Conservation (phyloP, 2,329 filamentous ascomycete species). For the Cercospora citrullina region DNA sequence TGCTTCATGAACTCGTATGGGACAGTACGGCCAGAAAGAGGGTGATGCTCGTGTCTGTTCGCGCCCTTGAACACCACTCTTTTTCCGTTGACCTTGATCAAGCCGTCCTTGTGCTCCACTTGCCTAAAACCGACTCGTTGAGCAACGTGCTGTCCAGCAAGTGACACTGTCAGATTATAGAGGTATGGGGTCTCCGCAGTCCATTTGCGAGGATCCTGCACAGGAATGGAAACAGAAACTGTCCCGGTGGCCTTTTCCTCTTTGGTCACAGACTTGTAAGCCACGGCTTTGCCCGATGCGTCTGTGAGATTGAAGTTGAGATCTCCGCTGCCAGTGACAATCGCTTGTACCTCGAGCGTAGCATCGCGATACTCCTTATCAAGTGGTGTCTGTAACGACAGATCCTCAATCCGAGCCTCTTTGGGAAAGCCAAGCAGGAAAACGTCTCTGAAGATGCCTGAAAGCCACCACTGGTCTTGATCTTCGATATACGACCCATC, state of each 20-base stretch:
- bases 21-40: constrained; percentile 61
- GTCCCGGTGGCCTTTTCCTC: constrained; percentile 24
- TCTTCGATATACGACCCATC: constrained; percentile 71
- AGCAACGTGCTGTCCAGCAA: constrained; percentile 47
- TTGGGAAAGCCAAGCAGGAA: constrained; percentile 59
- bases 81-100: constrained; percentile 64
- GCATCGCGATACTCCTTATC: constrained; percentile 55
- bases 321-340: constrained; percentile 41
- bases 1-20: constrained; percentile 61
- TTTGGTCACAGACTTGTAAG: constrained; percentile 9
- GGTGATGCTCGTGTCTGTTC: constrained; percentile 72
- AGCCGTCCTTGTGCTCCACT: constrained; percentile 61
- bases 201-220: constrained; percentile 63
- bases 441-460: constrained; percentile 66
- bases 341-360: constrained; percentile 41
- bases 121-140: constrained; percentile 65
- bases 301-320: constrained; percentile 46
- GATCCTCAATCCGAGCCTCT: constrained; percentile 56
- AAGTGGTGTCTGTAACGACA: constrained; percentile 57
- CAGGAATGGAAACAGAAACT: constrained; percentile 43
- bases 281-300: constrained; percentile 40
- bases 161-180: constrained; percentile 55
- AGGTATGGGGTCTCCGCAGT: constrained; percentile 66
- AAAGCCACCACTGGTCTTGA: constrained; percentile 35
- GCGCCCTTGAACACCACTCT: constrained; percentile 63